Base-by-base conservation (phyloP, 352 stramenopile genomes). In the Globisporangium paroecandrum region DNA sequence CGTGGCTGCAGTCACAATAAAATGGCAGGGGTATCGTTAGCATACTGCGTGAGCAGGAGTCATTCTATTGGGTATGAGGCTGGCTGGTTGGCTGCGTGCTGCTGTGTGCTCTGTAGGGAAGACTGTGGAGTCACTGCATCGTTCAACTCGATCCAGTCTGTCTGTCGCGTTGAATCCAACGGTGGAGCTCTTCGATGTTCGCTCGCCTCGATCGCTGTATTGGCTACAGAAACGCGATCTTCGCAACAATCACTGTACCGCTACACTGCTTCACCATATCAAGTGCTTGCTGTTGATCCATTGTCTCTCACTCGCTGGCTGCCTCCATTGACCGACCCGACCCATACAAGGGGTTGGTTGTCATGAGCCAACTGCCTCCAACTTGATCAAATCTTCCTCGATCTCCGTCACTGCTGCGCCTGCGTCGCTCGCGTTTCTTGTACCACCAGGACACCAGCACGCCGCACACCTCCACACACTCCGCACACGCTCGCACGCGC, bases 1-100 rank as follows among this genome's bases (percentile, higher is more conserved):
- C 87, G 82, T 72, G 85, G 69, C 87, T 95, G 63, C 9, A 36
- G 18, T 15, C 12, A 63, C 43, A 62, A 62, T 25, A 53, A 64
- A 58, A n/a, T 6, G 32, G 62, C 22, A n/a, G 8, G 18, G 18
- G 18, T 24, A 51, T 15, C 10, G 70, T 73, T 71, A 79, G 63
- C 36, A 61, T 29, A n/a, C 5, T 57, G 22, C 3, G 12, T 8
- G 4, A 18, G 15, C 27, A 46, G 29, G 4, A 22, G 13, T 12
- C 27, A 41, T 3, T n/a, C 7, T 2, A 32, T 25, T 29, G 10
- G 3, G 0, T 46, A 2, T 46, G 1, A 25, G 9, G 9, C 22
- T 10, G 34, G 6, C 24, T 24, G 54, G 22, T 20, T 27, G 3
- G 41, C 13, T 51, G 43, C 4, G 7, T 49, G 15, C 1, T 49